Conservation (phyloP, 2,329 filamentous ascomycete species). For the Aspergillus vadensis region DNA sequence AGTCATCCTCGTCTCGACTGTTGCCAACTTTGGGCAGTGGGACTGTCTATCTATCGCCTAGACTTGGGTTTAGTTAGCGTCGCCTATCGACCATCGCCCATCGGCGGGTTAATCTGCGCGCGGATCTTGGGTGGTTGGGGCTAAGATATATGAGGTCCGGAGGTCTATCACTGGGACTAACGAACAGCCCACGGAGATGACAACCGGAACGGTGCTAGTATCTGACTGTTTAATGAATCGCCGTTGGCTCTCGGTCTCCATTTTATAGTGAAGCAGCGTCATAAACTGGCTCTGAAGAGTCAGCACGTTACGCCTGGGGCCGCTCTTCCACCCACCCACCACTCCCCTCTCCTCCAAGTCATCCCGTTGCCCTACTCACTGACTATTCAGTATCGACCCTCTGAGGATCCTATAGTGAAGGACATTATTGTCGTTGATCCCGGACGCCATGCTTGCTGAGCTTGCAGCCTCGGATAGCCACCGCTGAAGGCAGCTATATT, state of each 20-base stretch:
- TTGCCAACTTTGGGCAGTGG: not conserved
- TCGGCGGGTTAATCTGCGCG: conserved; percentile 10
- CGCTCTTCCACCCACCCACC: not conserved
- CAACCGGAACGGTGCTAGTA: conserved; percentile 15
- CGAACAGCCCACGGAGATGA: conserved; percentile 15
- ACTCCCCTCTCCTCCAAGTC: not conserved
- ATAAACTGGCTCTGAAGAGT: not conserved
- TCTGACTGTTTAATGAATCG: conserved; percentile 8
- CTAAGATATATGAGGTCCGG: not conserved
- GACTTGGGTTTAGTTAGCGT: conserved; percentile 2
- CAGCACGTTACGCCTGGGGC: not conserved
- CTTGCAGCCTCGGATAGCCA: not conserved
- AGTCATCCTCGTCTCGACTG: not conserved
- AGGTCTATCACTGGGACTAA: conserved; percentile 6
- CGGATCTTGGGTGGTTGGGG: conserved; percentile 9
- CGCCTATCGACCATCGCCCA: conserved; percentile 4
- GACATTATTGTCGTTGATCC: not conserved
- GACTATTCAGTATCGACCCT: not conserved
- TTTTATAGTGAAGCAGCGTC: conserved; percentile 1
- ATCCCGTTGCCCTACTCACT: not conserved
- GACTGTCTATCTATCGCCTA: not conserved
- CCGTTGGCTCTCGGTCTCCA: not conserved
- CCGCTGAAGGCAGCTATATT: conserved; percentile 4
- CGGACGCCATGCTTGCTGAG: not conserved
- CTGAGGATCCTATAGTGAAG: conserved; percentile 5